A percentile compares a stretch with the other conserved stretches of the same genome.
phyloP scores from a whole-genome alignment of 176 grass and related monocot species.

The Microstegium vimineum region DNA sequence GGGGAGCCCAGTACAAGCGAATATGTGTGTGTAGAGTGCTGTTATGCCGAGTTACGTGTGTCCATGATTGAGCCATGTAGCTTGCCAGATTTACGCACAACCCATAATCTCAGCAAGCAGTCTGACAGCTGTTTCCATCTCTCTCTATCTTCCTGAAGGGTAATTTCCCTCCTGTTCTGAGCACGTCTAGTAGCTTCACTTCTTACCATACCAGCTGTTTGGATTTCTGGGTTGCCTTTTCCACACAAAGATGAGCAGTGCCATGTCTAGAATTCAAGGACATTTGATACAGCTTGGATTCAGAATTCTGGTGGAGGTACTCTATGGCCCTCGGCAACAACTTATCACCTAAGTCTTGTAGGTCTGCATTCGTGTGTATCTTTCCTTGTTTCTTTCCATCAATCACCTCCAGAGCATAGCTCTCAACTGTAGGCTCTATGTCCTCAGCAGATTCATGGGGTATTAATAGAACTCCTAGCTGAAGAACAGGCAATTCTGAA shows the following conservation, averaged over 20 bases:
- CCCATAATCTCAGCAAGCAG: too few species aligned
- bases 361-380: too few species aligned
- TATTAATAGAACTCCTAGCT: not conserved
- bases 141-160: too few species aligned
- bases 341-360: too few species aligned
- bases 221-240: not conserved
- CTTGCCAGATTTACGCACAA: too few species aligned
- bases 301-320: not conserved
- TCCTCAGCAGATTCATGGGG: too few species aligned
- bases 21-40: too few species aligned
- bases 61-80: too few species aligned
- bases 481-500: not conserved
- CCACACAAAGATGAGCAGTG: not conserved
- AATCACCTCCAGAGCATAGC: slow-evolving; percentile 5
- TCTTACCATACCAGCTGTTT: not conserved
- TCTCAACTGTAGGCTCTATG: not conserved
- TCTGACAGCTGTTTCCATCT: too few species aligned
- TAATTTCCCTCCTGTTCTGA: not conserved
- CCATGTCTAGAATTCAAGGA: slow-evolving; percentile 11
- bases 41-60: too few species aligned
- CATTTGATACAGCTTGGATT: slow-evolving; percentile 10
- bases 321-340: not conserved
- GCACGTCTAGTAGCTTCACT: not conserved
- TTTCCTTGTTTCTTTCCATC: too few species aligned
- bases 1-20: too few species aligned